phyloP scores from a whole-genome alignment of 176 grass and related monocot genomes.

The Paspalum notatum region DNA sequence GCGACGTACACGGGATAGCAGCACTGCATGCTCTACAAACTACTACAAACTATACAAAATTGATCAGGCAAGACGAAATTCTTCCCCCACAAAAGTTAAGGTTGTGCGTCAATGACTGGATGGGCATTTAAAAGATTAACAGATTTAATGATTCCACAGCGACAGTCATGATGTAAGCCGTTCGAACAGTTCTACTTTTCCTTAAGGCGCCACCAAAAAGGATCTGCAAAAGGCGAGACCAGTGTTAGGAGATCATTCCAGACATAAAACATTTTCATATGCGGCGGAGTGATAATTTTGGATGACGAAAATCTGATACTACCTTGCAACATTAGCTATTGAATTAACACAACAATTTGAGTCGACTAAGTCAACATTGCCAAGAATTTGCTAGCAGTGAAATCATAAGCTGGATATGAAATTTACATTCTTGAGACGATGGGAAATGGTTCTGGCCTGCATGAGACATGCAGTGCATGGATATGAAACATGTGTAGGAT shows the following conservation, averaged over 20 bases:
- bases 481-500: neutral
- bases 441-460: neutral
- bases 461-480: neutral
- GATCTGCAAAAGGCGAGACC: slow-evolving; percentile 28
- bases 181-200: slow-evolving; percentile 17
- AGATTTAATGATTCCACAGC: slow-evolving; percentile 20
- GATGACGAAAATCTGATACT: neutral
- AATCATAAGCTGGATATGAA: slow-evolving; percentile 18
- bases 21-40: slow-evolving; percentile 4
- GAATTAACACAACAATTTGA: slow-evolving; percentile 21
- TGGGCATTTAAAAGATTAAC: neutral
- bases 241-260: neutral
- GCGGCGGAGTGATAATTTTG: neutral
- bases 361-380: neutral
- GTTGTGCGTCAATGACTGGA: neutral
- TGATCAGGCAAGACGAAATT: slow-evolving; percentile 18
- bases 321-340: neutral
- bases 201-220: slow-evolving; percentile 25
- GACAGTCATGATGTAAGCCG: slow-evolving; percentile 10
- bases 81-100: neutral
- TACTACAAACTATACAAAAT: slow-evolving; percentile 35
- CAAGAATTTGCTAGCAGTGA: neutral
- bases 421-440: neutral
- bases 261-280: slow-evolving; percentile 19
- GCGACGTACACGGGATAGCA: slow-evolving; percentile 13